Percentiles rank a stretch among this genome's conserved stretches.
Conservation (phyloP, 352 stramenopile species). For the Phytophthora rubi region DNA sequence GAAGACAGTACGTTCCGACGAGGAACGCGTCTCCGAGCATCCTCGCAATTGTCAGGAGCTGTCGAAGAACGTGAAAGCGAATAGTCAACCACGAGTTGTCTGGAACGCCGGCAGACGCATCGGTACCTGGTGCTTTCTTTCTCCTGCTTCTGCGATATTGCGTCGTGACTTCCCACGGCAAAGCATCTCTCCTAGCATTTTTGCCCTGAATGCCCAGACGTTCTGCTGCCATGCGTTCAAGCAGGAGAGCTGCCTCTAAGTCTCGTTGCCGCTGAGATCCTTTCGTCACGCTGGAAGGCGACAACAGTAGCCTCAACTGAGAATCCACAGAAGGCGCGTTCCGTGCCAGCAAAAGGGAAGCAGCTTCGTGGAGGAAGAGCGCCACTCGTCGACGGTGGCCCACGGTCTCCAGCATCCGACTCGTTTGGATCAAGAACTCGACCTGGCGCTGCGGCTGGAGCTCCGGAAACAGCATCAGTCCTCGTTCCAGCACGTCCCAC, state of each 20-base stretch:
- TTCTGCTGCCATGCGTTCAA: conserved; percentile 59
- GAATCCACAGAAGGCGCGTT: conserved; percentile 30
- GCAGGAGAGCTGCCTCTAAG: conserved; percentile 61
- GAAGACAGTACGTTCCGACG: conserved; percentile 61
- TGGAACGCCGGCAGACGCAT: conserved; percentile 3
- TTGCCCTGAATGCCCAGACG: conserved; percentile 50
- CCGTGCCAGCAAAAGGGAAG: conserved; percentile 47
- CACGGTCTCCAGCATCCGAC: conserved; percentile 71
- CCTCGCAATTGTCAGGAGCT: conserved; percentile 71
- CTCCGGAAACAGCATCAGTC: conserved; percentile 58
- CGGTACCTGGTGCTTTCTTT: conserved; percentile 19
- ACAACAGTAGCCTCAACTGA: conserved; percentile 27
- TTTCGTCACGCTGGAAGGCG: conserved; percentile 28
- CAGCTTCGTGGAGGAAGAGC: conserved; percentile 79
- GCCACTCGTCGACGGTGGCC: conserved; percentile 68
- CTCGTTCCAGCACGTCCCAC: conserved; percentile 72
- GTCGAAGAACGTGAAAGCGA: conserved; percentile 79
- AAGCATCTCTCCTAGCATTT: conserved; percentile 5
- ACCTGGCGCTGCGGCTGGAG: conserved; percentile 58
- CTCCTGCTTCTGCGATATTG: conserved; percentile 36
- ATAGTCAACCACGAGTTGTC: conserved; percentile 73
- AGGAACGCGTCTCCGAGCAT: conserved; percentile 59
- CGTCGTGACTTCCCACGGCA: conserved; percentile 57
- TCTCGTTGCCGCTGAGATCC: conserved; percentile 47
- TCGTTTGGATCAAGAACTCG: conserved; percentile 69